A percentile compares a stretch with the other conserved stretches of the same genome.
Conservation (phyloP, 2,329 filamentous ascomycete genomes). For the Tolypocladium pustulatum region DNA sequence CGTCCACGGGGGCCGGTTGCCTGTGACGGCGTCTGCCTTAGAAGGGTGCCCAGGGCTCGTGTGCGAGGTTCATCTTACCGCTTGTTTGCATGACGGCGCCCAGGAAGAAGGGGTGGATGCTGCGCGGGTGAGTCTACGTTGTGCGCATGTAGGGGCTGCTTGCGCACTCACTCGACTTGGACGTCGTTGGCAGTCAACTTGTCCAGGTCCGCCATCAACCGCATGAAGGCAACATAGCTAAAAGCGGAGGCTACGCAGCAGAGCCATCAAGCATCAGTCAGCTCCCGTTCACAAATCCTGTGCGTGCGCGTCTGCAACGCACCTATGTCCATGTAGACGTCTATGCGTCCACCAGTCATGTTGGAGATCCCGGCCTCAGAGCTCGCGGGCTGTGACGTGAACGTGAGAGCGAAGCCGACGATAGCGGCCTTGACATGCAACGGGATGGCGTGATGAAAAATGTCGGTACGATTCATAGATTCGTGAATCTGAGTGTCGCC, state of each 20-base stretch:
- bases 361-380: not conserved
- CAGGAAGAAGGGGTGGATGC: conserved; percentile 63
- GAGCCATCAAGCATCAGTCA: not conserved
- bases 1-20: conserved; percentile 67
- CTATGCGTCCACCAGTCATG: conserved; percentile 53
- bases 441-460: not conserved
- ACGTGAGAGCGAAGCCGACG: not conserved
- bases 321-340: conserved; percentile 59
- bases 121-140: conserved; percentile 17
- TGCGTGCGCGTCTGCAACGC: conserved; percentile 3
- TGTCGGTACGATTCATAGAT: not conserved
- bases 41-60: not conserved
- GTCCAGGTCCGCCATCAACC: conserved; percentile 46
- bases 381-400: not conserved
- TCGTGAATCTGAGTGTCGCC: not conserved
- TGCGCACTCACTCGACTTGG: conserved; percentile 49
- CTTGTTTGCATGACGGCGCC: conserved; percentile 53
- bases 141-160: not conserved
- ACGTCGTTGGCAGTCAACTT: conserved; percentile 48
- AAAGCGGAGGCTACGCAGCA: conserved; percentile 49
- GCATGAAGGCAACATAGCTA: conserved; percentile 44
- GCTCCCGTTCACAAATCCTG: not conserved
- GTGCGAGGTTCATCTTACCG: conserved; percentile 27
- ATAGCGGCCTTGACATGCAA: not conserved
- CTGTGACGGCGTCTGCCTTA: conserved; percentile 21